Base-by-base conservation (phyloP, 1,284 basidiomycete species). In the Pulveroboletus sp. region DNA sequence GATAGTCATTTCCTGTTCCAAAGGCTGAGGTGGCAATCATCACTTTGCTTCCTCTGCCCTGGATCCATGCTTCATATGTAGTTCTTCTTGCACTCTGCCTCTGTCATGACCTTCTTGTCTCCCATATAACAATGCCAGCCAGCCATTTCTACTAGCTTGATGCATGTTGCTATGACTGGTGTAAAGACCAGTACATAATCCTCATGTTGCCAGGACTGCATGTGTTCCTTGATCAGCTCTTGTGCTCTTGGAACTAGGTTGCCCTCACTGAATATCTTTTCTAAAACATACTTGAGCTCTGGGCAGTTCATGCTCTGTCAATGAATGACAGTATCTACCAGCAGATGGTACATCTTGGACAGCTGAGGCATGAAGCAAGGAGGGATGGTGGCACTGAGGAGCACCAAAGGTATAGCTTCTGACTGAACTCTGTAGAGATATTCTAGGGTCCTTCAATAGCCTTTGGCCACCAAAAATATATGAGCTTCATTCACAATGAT, bases 1-100 rank as follows among this genome's bases (percentile, higher is more conserved):
- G 12, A 31, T 62, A 43, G 26, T 62, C 36, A 11, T 63, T 64
- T 1, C 62, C 62, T 0, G 42, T 59, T 20, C 49, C 60, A 17
- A 59, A 59, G 0, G 49, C 20, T 0, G 45, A 44, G 5, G 49
- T 59, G 20, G 57, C 26, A 0, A 59, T 5, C 42, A 59, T 59
- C 4, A 59, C 6, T 1, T 7, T 10, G n/a, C 35, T 50, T 0
- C 35, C 18, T 5, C 10, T 2, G 1, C 35, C 18, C 6, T 18
- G 8, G 8, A 36, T 7, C 18, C 18, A 36, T n/a, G 35, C 35
- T 12, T 31, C 17, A n/a, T 36, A 18, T 36, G 15, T 36, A 9
- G 8, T 18, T 14, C 2, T 3, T 17, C n/a, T n/a, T 0, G 4
- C 9, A 17, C 10, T 57, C 35, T 1, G 0, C 0, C 0, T 6